phyloP scores from a whole-genome alignment of 352 stramenopile genomes.

The Phytophthora pinifolia region DNA sequence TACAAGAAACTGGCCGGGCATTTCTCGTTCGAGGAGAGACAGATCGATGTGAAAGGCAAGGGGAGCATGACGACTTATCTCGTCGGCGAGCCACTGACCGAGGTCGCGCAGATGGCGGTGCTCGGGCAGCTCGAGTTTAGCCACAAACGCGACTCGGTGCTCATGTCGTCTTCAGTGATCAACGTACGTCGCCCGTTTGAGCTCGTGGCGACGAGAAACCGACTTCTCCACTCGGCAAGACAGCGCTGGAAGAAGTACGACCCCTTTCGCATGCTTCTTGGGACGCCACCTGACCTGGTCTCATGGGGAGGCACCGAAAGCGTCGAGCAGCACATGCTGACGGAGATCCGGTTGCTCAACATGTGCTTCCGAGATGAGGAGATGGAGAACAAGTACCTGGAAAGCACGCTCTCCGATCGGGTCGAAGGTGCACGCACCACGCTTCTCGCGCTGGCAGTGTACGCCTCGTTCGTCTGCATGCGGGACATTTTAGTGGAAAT shows the following conservation, averaged over 20 bases:
- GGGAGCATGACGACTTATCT: constrained; percentile 85
- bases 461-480: constrained; percentile 67
- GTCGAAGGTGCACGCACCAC: constrained; percentile 67
- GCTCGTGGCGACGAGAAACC: constrained; percentile 47
- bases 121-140: constrained; percentile 66
- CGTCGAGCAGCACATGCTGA: constrained; percentile 66
- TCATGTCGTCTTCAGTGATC: constrained; percentile 42
- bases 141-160: constrained; percentile 59
- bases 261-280: constrained; percentile 51
- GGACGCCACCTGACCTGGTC: constrained; percentile 44
- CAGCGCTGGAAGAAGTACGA: constrained; percentile 64
- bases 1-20: constrained; percentile 80
- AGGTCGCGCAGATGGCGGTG: constrained; percentile 57
- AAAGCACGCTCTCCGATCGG: constrained; percentile 57
- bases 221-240: constrained; percentile 50
- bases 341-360: constrained; percentile 57
- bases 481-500: constrained; percentile 61
- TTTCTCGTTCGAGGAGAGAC: constrained; percentile 76
- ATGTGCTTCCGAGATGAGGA: constrained; percentile 68
- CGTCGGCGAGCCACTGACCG: constrained; percentile 67
- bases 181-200: constrained; percentile 50
- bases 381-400: constrained; percentile 78
- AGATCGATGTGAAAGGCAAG: constrained; percentile 89
- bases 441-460: constrained; percentile 51
- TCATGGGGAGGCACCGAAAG: constrained; percentile 40